These are phyloP conservation scores for Trypanosoma brucei DNA, from an alignment of 208 protist species.

Conservation along the genomic window DNA sequence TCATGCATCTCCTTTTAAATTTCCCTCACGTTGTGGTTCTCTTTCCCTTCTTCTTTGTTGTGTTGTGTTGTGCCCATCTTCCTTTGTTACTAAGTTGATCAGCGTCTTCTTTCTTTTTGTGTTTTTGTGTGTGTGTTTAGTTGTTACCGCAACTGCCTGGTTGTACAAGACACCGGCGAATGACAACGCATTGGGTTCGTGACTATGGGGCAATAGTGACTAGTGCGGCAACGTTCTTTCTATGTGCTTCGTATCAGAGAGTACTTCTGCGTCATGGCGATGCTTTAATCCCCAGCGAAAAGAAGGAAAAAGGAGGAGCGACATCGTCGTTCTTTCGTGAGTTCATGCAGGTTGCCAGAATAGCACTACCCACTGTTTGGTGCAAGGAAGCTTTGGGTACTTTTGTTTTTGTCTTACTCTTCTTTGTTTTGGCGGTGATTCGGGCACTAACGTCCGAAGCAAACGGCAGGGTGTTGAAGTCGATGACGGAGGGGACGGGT, in stretches of 20 bases:
- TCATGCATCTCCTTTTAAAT: no score
- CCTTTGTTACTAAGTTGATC: no score
- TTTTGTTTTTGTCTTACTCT: conserved; percentile 71
- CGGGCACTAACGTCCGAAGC: conserved; percentile 56
- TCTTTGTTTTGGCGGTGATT: conserved; percentile 72
- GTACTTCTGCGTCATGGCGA: conserved; percentile 39
- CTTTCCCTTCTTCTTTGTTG: no score
- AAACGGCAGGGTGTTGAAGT: conserved; percentile 59
- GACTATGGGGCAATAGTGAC: conserved; percentile 8
- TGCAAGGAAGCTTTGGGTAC: conserved; percentile 65
- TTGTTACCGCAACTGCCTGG: no score
- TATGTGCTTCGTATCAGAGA: conserved; percentile 31
- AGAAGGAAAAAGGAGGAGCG: conserved; percentile 51
- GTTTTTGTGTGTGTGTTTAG: no score
- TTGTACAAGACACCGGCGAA: background rate
- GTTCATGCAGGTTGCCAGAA: conserved; percentile 54
- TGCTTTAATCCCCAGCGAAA: conserved; percentile 28
- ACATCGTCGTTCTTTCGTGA: conserved; percentile 44
- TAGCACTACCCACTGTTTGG: conserved; percentile 68
- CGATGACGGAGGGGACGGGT: conserved; percentile 57
- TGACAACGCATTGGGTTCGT: background rate
- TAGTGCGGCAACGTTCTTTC: conserved; percentile 3
- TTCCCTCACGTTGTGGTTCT: no score
- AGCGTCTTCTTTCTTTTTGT: no score
- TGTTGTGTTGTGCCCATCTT: no score